Percentiles rank a stretch among this genome's conserved stretches.
These are phyloP conservation scores for Paecilomyces variotii DNA, from an alignment of 2,329 filamentous ascomycete species.

Conservation along the genomic window DNA sequence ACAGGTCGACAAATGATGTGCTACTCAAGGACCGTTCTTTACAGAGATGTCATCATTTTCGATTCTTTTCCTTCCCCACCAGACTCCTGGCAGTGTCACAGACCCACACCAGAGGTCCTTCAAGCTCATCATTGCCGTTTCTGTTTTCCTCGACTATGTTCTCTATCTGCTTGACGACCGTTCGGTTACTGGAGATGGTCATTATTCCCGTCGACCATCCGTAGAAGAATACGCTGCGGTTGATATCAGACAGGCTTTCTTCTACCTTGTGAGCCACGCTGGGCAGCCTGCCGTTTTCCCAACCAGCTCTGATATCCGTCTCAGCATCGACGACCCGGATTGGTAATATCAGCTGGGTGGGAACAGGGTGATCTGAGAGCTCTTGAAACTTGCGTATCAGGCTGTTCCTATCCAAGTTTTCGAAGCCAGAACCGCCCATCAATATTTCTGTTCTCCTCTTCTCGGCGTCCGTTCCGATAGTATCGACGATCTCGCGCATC, in stretches of 20 bases:
- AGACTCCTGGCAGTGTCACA: conserved; percentile 58
- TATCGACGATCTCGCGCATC: conserved; percentile 59
- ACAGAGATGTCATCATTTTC: conserved; percentile 17
- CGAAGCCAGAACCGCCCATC: conserved; percentile 40
- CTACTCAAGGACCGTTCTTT: neutral
- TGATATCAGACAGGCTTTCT: conserved; percentile 50
- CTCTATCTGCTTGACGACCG: conserved; percentile 59
- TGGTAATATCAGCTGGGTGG: conserved; percentile 51
- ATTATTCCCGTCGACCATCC: conserved; percentile 59
- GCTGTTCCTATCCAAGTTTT: conserved; percentile 22
- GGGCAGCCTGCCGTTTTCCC: conserved; percentile 36
- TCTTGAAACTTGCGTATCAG: conserved; percentile 31
- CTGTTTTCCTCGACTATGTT: conserved; percentile 46
- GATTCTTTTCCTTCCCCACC: conserved; percentile 56
- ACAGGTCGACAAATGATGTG: neutral
- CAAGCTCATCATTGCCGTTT: conserved; percentile 39
- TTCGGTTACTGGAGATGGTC: conserved; percentile 64
- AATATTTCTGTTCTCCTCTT: conserved; percentile 52
- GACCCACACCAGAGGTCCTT: conserved; percentile 56
- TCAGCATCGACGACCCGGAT: conserved; percentile 48
- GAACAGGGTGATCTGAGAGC: conserved; percentile 48
- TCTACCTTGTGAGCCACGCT: conserved; percentile 35
- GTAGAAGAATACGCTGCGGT: conserved; percentile 62
- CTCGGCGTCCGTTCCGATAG: conserved; percentile 56
- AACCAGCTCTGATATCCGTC: conserved; percentile 26